Evolutionary conservation across 768 basidiomycete species (phyloP).

Genomic region (Hygrophorus russula): DNA sequence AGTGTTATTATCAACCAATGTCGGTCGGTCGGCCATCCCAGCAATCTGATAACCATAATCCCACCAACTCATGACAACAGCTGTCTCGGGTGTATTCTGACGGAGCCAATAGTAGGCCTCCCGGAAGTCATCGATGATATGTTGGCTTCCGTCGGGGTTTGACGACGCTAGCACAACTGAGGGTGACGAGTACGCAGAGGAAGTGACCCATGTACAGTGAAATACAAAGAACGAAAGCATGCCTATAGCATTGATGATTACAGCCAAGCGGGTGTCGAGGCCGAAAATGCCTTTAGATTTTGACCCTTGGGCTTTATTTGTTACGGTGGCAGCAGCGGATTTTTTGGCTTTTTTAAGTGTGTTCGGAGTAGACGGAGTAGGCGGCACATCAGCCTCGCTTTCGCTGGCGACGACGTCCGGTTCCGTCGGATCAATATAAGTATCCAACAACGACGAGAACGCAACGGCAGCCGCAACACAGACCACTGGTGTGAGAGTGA

Average conservation of each 20-base stretch:
- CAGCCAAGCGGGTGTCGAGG: constrained; percentile 67
- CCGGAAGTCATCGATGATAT: constrained; percentile 98
- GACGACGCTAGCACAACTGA: constrained; percentile 87
- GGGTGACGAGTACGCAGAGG: constrained; percentile 91
- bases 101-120: constrained; percentile 99
- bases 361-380: constrained; percentile 14
- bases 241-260: constrained; percentile 63
- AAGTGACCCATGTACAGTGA: constrained; percentile 96
- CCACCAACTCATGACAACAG: constrained; percentile 99
- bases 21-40: constrained; percentile 95
- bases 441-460: constrained; percentile 77
- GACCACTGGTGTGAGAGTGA: constrained; percentile 93
- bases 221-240: constrained; percentile 86
- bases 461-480: constrained; percentile 91
- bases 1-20: constrained; percentile 97
- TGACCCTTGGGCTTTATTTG: constrained; percentile 21
- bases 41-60: constrained; percentile 99
- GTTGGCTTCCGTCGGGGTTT: constrained; percentile 73
- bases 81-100: constrained; percentile 85
- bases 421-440: constrained; percentile 76
- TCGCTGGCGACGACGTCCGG: constrained; percentile 31
- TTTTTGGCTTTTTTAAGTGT: constrained; percentile 53
- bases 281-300: constrained; percentile 64
- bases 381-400: constrained; percentile 18
- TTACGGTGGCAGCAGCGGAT: constrained; percentile 17